Evolutionary conservation across 2,329 filamentous ascomycete species (phyloP), one percentile per base, ranked within the genome.

Genomic region (Beauveria asiatica): DNA sequence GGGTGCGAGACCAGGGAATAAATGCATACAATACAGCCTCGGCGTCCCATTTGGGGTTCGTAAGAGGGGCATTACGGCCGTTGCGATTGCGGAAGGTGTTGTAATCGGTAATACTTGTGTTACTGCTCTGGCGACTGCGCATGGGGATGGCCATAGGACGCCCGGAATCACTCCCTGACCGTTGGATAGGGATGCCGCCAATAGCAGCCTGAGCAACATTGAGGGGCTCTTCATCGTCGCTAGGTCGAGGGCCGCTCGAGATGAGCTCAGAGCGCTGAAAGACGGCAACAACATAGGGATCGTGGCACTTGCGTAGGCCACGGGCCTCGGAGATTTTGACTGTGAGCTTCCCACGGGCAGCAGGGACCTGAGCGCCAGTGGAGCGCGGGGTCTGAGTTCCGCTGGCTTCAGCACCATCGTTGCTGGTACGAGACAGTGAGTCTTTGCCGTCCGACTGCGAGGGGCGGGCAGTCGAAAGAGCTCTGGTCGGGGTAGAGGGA

Each of bases 241-340:
- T 75, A 59, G 79, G 79, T 41, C 87, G 84, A 13, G 92, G 90
- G 2, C 91, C 91, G 60, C 90, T 88, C 1, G 94, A 97, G 60
- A 99, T 96, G 67, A 96, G 88, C 73, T 99, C 94, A 70, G 93
- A 96, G 72, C 91, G 89, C 73, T 99, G 94, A 70, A 97, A 99
- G 27, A 97, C 92, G 62, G 90, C 96, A 11, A 99, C 92, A 57
- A 97, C 90, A 69, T 99, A 99, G 1, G 94, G 94, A 68, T 97
- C 90, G 62, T 86, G 85, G 70, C 91, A 91, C 61, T 86, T 90
- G 62, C 88, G 83, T 57, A 99, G 76, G 10, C 90, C 90, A 68
- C 91, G 83, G 52, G 89, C 94, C 72, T 97, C 91, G 55, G 86
- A 81, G 59, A 99, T 94, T 70, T 90, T 92, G 67, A 99, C 90